These are phyloP conservation scores for Allomyces javanicus DNA, from an alignment of 192 early-diverging fungal genomes.

Conservation along the genomic window DNA sequence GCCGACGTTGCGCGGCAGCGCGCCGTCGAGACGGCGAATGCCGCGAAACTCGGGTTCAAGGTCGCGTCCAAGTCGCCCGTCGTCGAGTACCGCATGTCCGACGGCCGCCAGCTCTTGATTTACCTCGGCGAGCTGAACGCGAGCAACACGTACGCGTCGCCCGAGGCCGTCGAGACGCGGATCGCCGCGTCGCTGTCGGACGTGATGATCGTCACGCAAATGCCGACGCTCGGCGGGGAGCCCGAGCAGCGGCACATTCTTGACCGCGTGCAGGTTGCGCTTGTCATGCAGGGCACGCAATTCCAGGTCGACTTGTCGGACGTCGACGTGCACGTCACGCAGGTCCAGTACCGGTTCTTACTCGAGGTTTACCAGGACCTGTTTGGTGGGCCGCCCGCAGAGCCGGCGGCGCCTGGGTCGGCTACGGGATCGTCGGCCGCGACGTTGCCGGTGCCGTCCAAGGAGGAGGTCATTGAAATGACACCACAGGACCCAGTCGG, in stretches of 20 bases:
- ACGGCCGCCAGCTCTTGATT: slow-evolving; percentile 38
- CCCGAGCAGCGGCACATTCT: slow-evolving; percentile 49
- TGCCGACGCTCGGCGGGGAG: slow-evolving; percentile 7
- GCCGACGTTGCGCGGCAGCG: slow-evolving; percentile 77
- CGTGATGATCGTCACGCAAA: slow-evolving; percentile 5
- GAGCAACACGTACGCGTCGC: slow-evolving; percentile 34
- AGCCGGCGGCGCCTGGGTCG: not conserved
- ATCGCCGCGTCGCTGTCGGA: not conserved
- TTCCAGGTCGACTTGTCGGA: slow-evolving; percentile 48
- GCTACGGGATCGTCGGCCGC: no score
- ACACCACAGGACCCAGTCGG: not conserved
- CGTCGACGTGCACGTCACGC: slow-evolving; percentile 55
- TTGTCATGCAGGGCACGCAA: slow-evolving; percentile 39
- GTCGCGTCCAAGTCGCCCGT: slow-evolving; percentile 68
- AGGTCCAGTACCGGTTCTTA: slow-evolving; percentile 65
- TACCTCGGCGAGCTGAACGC: slow-evolving; percentile 62
- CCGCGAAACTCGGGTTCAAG: slow-evolving; percentile 67
- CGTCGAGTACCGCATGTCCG: slow-evolving; percentile 51
- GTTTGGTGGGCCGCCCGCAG: not conserved
- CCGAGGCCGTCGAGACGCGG: not conserved
- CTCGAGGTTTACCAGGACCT: slow-evolving; percentile 26
- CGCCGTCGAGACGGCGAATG: slow-evolving; percentile 52
- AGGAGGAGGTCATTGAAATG: not conserved
- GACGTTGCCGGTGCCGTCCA: not conserved
- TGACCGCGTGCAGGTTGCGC: slow-evolving; percentile 61